These are phyloP conservation scores for Verticillium longisporum DNA, from an alignment of 2,329 filamentous ascomycete species.

Conservation along the genomic window DNA sequence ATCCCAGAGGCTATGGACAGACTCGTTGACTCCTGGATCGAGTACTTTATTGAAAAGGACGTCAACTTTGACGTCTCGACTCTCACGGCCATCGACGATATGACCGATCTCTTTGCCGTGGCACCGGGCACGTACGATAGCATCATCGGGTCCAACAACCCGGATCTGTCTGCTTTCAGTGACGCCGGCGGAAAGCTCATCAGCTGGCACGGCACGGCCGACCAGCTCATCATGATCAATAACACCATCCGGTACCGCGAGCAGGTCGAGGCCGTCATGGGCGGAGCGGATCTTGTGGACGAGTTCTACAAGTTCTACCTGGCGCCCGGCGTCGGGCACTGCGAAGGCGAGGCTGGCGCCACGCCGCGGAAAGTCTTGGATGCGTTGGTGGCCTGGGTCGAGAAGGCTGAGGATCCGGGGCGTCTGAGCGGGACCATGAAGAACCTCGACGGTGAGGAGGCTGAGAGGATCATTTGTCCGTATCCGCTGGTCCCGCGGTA, in stretches of 20 bases:
- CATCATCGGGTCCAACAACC: conserved; percentile 27
- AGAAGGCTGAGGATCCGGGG: neutral
- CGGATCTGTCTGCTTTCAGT: conserved; percentile 24
- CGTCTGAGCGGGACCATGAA: neutral
- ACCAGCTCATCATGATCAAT: conserved; percentile 16
- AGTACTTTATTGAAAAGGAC: conserved; percentile 33
- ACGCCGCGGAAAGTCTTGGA: conserved; percentile 36
- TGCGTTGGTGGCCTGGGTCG: conserved; percentile 41
- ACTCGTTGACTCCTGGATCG: conserved; percentile 22
- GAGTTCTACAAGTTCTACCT: conserved; percentile 46
- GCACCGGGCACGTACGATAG: conserved; percentile 1
- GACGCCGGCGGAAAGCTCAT: conserved; percentile 32
- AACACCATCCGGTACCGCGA: conserved; percentile 24
- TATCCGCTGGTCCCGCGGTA: neutral
- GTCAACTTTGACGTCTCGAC: conserved; percentile 21
- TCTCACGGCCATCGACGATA: neutral
- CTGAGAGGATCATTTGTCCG: neutral
- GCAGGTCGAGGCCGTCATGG: neutral
- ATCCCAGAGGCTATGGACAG: conserved; percentile 5
- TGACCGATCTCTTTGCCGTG: neutral
- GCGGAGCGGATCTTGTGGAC: conserved; percentile 4
- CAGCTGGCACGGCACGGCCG: conserved; percentile 37
- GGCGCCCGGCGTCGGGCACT: conserved; percentile 49
- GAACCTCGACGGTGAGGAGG: neutral
- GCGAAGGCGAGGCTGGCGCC: conserved; percentile 33